These are phyloP conservation scores for Phialophora expanda DNA, from an alignment of 2,329 filamentous ascomycete genomes.

Conservation along the genomic window DNA sequence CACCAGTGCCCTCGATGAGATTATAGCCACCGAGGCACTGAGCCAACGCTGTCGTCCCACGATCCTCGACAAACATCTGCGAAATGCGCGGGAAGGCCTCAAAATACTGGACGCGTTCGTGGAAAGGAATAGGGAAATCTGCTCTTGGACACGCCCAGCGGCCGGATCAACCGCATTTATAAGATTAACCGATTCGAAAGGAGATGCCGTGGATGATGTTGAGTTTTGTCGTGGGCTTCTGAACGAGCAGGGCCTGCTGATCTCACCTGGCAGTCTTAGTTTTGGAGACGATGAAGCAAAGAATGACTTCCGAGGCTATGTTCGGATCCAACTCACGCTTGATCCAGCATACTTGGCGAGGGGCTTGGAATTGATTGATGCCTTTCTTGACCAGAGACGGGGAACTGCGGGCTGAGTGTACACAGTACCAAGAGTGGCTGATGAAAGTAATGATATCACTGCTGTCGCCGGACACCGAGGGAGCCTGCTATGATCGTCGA, in stretches of 20 bases:
- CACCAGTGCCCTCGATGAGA: slow-evolving; percentile 79
- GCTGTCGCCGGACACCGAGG: neutral
- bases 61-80: slow-evolving; percentile 67
- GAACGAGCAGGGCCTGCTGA: slow-evolving; percentile 71
- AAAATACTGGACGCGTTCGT: slow-evolving; percentile 68
- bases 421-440: neutral
- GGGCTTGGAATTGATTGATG: slow-evolving; percentile 25
- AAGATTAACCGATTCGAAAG: slow-evolving; percentile 63
- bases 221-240: slow-evolving; percentile 72
- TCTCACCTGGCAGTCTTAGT: slow-evolving; percentile 73
- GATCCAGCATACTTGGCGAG: slow-evolving; percentile 23
- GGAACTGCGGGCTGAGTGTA: neutral
- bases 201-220: slow-evolving; percentile 70
- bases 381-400: slow-evolving; percentile 25
- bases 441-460: neutral
- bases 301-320: slow-evolving; percentile 30
- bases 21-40: slow-evolving; percentile 76
- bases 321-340: slow-evolving; percentile 34
- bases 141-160: slow-evolving; percentile 73
- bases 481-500: neutral
- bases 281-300: slow-evolving; percentile 61
- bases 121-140: slow-evolving; percentile 62
- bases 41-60: slow-evolving; percentile 65
- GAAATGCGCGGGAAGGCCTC: slow-evolving; percentile 70
- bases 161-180: slow-evolving; percentile 82